Evolutionary conservation across 2,329 filamentous ascomycete genomes (phyloP).

Genomic region (Colletotrichum noveboracense): DNA sequence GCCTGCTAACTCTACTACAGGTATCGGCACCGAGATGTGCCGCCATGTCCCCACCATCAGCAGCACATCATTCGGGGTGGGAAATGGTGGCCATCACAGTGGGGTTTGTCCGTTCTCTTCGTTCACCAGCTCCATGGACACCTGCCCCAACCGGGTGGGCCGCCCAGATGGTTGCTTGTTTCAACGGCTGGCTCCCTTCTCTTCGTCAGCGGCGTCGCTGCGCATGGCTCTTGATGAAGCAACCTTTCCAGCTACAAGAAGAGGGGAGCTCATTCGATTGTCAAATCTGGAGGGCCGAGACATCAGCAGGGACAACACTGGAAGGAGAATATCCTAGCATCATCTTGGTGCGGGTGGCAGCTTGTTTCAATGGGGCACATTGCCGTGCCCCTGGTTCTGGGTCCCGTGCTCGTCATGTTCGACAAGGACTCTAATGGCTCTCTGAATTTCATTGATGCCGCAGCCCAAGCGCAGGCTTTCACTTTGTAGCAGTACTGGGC

Average conservation of each 20-base stretch:
- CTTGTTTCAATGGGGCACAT: background rate
- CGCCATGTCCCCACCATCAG: background rate
- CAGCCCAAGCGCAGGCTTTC: background rate
- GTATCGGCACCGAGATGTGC: background rate
- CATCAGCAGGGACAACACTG: background rate
- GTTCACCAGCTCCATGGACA: background rate
- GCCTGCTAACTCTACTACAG: background rate
- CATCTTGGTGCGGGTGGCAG: background rate
- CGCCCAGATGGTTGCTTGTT: background rate
- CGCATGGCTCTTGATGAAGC: background rate
- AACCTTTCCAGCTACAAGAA: background rate
- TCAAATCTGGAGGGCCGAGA: background rate
- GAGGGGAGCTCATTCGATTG: background rate
- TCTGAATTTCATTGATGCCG: background rate
- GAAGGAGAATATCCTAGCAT: background rate
- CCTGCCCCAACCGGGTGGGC: background rate
- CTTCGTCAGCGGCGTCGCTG: background rate
- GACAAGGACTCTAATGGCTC: background rate
- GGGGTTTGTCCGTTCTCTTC: background rate
- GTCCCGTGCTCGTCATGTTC: background rate
- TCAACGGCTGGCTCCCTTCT: background rate
- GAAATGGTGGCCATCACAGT: background rate
- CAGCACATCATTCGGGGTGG: background rate
- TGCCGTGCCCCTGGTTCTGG: background rate
- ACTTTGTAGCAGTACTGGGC: background rate